Conservation (phyloP, 1,284 basidiomycete species). For the Pseudozyma sp. region DNA sequence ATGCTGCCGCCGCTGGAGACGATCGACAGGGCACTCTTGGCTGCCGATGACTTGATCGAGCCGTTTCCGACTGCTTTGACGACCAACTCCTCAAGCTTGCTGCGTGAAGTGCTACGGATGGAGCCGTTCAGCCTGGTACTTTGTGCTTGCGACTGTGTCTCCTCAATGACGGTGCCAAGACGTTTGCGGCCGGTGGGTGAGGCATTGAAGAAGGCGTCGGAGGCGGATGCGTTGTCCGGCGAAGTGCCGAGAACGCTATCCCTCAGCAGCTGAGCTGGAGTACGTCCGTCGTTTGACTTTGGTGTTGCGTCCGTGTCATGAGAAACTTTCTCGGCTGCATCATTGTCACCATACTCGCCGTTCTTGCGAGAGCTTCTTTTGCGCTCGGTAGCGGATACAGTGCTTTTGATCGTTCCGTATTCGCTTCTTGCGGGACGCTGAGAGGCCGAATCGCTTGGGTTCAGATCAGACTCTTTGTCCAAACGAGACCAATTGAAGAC, state of each 20-base stretch:
- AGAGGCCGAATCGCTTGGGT: slow-evolving; percentile 58
- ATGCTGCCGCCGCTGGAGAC: slow-evolving; percentile 49
- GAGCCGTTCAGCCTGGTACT: slow-evolving; percentile 41
- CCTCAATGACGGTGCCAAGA: slow-evolving; percentile 57
- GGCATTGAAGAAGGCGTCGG: slow-evolving; percentile 25
- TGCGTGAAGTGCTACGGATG: slow-evolving; percentile 33
- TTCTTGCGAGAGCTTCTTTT: slow-evolving; percentile 22
- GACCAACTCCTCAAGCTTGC: slow-evolving; percentile 30
- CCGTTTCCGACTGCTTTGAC: slow-evolving; percentile 15
- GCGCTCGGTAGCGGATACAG: slow-evolving; percentile 18
- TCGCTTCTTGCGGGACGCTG: slow-evolving; percentile 58
- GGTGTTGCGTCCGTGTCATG: slow-evolving; percentile 1
- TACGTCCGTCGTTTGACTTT: slow-evolving; percentile 12
- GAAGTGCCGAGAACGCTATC: slow-evolving; percentile 36
- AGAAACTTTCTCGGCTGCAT: not conserved
- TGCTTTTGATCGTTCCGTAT: slow-evolving; percentile 48
- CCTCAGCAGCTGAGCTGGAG: slow-evolving; percentile 48
- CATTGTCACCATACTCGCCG: slow-evolving; percentile 8
- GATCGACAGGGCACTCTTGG: slow-evolving; percentile 30
- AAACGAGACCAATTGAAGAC: slow-evolving; percentile 48
- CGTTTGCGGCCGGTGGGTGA: slow-evolving; percentile 19
- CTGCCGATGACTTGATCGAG: slow-evolving; percentile 19
- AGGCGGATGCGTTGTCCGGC: slow-evolving; percentile 2
- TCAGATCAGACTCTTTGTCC: slow-evolving; percentile 46
- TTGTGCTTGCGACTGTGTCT: slow-evolving; percentile 56